phyloP scores from a whole-genome alignment of 352 stramenopile species.

The Pythium brachiatum region DNA sequence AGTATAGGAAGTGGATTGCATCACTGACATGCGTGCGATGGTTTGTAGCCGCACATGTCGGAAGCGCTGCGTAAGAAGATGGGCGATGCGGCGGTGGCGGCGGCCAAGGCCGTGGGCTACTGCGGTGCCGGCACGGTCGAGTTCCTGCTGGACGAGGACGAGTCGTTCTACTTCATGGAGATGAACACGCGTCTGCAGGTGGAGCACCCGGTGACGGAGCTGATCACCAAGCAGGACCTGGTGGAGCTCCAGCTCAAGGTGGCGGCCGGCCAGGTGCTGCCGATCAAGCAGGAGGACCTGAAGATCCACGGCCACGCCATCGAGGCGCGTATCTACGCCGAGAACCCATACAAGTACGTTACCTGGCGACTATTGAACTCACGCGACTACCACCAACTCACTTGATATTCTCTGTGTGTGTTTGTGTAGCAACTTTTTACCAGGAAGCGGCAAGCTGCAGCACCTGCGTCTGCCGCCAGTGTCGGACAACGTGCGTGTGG shows the following conservation, averaged over 20 bases:
- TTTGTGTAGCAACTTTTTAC: slow-evolving; percentile 80
- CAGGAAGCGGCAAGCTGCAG: slow-evolving; percentile 84
- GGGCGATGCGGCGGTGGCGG: slow-evolving; percentile 84
- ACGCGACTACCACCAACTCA: slow-evolving; percentile 91
- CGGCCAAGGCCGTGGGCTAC: slow-evolving; percentile 90
- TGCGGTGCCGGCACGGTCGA: slow-evolving; percentile 92
- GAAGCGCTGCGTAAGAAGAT: slow-evolving; percentile 84
- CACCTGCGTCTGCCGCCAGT: slow-evolving; percentile 74
- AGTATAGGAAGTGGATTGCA: neutral
- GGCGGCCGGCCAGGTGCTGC: slow-evolving; percentile 87
- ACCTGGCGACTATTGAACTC: slow-evolving; percentile 61
- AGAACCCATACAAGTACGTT: slow-evolving; percentile 90
- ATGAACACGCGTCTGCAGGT: slow-evolving; percentile 97
- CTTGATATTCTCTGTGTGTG: neutral
- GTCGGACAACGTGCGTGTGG: slow-evolving; percentile 79
- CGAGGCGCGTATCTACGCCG: slow-evolving; percentile 93
- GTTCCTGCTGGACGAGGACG: slow-evolving; percentile 90
- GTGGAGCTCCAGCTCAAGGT: slow-evolving; percentile 95
- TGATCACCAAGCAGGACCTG: slow-evolving; percentile 86
- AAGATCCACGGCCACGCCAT: slow-evolving; percentile 88
- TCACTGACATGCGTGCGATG: neutral
- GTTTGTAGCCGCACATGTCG: slow-evolving; percentile 68
- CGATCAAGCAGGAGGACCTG: slow-evolving; percentile 87
- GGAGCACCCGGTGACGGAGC: slow-evolving; percentile 91
- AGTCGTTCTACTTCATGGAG: slow-evolving; percentile 96